Base-by-base conservation (phyloP, 1,139 yeast species). In the Casaregolazyma lundiana region DNA sequence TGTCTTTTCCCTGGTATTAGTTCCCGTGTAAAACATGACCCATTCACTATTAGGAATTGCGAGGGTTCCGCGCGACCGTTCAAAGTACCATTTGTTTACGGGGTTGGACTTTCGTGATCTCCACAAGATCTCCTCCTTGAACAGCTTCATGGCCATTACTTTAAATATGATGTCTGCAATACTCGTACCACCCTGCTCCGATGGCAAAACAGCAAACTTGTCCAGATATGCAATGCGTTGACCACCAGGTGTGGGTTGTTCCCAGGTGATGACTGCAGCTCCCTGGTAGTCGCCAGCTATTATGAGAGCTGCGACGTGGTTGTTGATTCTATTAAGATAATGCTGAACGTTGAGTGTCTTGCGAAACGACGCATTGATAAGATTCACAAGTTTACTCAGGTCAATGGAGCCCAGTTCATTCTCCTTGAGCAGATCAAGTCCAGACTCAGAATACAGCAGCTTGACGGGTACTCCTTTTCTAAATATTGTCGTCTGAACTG, bases 31-130 rank as follows among this genome's bases (percentile, higher is more conserved):
- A 60, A 84, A 85, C 51, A 82, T 67, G 54, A 78, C 74, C 94
- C 94, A 84, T 22, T 73, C 71, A 4, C 84, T 71, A 17, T 69
- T 73, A 0, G 75, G 73, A 18, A 71, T 60, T 43, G 77, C 74
- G 49, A 79, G 64, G 20, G 86, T 80, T 0, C 96, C 96, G 34
- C 76, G 71, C 42, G 96, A 84, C 53, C 98, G 73, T 58, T 92
- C 97, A 65, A 90, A 92, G 63, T 92, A 92, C 98, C 98, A 92
- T 59, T 89, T 89, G 68, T 92, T 92, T 3, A 92, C 97, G 0
- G 97, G 96, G 61, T 92, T 92, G 48, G 69, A 76, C 51, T 77
- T 77, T 45, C 96, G 70, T 2, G 97, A 89, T 58, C 98, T 75
- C 98, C 98, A 92, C 1, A 92, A 68, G 16, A 92, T 65, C 60